Evolutionary conservation across 2,329 filamentous ascomycete species (phyloP).

Genomic region (Pestalotiopsis sp.): DNA sequence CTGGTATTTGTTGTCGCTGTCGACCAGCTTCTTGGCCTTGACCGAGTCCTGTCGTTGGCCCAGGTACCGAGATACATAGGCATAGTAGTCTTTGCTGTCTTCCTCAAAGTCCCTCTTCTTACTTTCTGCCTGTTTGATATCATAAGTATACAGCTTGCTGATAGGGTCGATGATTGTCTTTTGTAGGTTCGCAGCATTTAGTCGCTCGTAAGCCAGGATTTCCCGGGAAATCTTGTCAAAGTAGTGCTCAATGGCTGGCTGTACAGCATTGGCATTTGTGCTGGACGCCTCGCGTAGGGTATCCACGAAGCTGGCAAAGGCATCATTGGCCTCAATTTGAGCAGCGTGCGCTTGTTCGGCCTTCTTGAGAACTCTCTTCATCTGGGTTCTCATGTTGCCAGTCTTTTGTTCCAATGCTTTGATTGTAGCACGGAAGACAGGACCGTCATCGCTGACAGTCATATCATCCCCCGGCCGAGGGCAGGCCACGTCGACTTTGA

Average conservation of each 20-base stretch:
- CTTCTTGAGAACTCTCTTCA: conserved; percentile 94
- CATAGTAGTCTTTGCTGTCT: conserved; percentile 98
- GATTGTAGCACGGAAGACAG: conserved; percentile 94
- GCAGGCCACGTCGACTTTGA: conserved; percentile 87
- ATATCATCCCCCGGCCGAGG: conserved; percentile 85
- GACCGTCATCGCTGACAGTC: conserved; percentile 85
- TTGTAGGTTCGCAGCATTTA: conserved; percentile 83
- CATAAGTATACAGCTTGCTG: conserved; percentile 86
- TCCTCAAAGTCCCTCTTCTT: conserved; percentile 99
- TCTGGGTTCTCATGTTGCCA: conserved; percentile 86
- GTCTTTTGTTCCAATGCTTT: conserved; percentile 97
- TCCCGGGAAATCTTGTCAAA: conserved; percentile 96
- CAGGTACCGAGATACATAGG: conserved; percentile 93
- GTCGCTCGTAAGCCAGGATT: conserved; percentile 83
- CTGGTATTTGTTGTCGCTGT: conserved; percentile 96
- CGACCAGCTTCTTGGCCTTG: conserved; percentile 94
- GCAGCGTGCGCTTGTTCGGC: conserved; percentile 86
- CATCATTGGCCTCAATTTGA: conserved; percentile 83
- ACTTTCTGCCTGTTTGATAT: conserved; percentile 95
- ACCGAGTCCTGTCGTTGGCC: conserved; percentile 93
- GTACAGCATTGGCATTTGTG: conserved; percentile 95
- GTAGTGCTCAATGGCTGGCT: conserved; percentile 95
- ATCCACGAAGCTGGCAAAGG: conserved; percentile 80
- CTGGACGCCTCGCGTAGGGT: conserved; percentile 84
- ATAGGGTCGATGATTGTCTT: conserved; percentile 95